phyloP scores from a whole-genome alignment of 2,329 filamentous ascomycete genomes.

The Niveomyces coronatus region DNA sequence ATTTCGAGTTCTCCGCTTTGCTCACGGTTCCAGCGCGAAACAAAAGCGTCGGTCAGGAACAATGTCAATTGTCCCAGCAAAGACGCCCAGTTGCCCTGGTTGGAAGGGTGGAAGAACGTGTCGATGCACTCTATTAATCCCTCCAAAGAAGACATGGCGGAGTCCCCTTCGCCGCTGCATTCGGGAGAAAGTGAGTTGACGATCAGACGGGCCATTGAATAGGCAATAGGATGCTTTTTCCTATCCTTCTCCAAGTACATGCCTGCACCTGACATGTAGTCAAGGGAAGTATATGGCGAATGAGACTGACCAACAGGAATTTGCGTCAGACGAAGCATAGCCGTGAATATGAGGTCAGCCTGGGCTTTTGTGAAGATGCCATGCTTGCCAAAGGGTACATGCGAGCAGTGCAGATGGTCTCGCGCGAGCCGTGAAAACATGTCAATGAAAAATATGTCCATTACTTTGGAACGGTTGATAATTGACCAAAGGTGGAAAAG shows the following conservation, averaged over 20 bases:
- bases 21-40: conserved; percentile 95
- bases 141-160: conserved; percentile 75
- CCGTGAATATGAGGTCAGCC: conserved; percentile 85
- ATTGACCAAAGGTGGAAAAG: conserved; percentile 96
- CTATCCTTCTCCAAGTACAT: conserved; percentile 84
- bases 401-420: conserved; percentile 64
- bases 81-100: conserved; percentile 84
- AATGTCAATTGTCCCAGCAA: conserved; percentile 84
- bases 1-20: conserved; percentile 85
- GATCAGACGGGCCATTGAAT: conserved; percentile 88
- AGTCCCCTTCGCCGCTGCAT: conserved; percentile 66
- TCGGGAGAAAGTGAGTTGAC: conserved; percentile 84
- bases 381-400: conserved; percentile 73
- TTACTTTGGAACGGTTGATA: conserved; percentile 76
- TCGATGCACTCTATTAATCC: conserved; percentile 90
- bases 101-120: conserved; percentile 98
- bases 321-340: conserved; percentile 78
- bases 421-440: conserved; percentile 78
- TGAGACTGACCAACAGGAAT: conserved; percentile 95
- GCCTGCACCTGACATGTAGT: conserved; percentile 73
- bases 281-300: conserved; percentile 80
- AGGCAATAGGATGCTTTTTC: conserved; percentile 83
- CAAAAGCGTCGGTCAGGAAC: conserved; percentile 90
- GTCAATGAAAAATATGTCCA: conserved; percentile 83
- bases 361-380: conserved; percentile 91